These are phyloP conservation scores for Diacronema lutheri DNA, from an alignment of 78 protist species.

Conservation along the genomic window DNA sequence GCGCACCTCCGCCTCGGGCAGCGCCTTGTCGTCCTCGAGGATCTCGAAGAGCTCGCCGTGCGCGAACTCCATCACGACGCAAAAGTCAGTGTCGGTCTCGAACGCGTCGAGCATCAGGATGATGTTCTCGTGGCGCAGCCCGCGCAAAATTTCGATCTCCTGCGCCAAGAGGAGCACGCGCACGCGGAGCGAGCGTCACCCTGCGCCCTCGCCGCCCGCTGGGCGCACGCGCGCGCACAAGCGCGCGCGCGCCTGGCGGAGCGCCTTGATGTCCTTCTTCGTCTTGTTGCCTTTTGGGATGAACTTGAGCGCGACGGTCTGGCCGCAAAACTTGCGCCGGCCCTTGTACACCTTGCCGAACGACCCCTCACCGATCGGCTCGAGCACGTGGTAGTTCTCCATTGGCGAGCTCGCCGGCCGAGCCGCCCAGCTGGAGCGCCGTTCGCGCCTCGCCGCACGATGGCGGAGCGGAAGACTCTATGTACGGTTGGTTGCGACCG, in stretches of 20 bases:
- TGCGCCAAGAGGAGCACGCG: background rate
- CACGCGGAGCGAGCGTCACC: too few relatives aligned
- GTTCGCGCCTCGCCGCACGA: too few relatives aligned
- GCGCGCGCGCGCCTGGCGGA: too few relatives aligned
- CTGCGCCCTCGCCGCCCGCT: too few relatives aligned
- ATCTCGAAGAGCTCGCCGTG: conserved; percentile 76
- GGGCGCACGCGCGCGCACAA: too few relatives aligned
- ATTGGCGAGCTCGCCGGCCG: background rate
- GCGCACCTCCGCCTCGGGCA: conserved; percentile 72
- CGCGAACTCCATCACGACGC: conserved; percentile 73
- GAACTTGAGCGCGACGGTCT: conserved; percentile 77
- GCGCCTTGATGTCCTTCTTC: too few relatives aligned
- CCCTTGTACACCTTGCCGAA: conserved; percentile 74
- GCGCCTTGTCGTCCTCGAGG: conserved; percentile 63
- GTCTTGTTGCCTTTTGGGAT: conserved; percentile 64
- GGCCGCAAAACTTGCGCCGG: conserved; percentile 60
- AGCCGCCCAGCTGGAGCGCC: too few relatives aligned
- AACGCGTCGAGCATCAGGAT: conserved; percentile 70
- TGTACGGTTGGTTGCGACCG: too few relatives aligned
- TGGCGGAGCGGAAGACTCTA: too few relatives aligned
- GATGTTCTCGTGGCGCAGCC: conserved; percentile 78
- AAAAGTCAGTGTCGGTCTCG: conserved; percentile 69
- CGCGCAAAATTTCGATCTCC: conserved; percentile 72
- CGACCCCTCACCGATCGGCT: conserved; percentile 83
- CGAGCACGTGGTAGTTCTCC: conserved; percentile 28